phyloP scores from a whole-genome alignment of 192 early-diverging fungal genomes.

The Chytriomyces sp. region DNA sequence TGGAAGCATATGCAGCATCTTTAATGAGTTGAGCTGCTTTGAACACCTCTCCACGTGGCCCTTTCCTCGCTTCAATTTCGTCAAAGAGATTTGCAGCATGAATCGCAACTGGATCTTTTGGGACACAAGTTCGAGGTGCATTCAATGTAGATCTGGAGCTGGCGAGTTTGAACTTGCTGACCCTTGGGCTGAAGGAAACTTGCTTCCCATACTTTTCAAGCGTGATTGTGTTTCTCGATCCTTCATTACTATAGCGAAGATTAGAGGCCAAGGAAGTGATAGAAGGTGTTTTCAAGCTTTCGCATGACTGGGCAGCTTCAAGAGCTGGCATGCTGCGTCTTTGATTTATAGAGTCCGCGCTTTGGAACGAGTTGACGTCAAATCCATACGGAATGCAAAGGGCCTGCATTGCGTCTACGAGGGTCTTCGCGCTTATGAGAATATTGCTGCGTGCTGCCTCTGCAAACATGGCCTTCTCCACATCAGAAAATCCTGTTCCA shows the following conservation, averaged over 20 bases:
- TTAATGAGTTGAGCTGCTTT: constrained; percentile 75
- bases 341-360: constrained; percentile 64
- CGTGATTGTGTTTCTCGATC: background rate
- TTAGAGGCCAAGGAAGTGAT: background rate
- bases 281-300: background rate
- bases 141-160: no score
- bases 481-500: constrained; percentile 82
- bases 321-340: no score
- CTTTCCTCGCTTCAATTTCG: constrained; percentile 33
- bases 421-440: constrained; percentile 89
- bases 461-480: constrained; percentile 86
- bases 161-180: no score
- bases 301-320: constrained; percentile 66
- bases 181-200: background rate
- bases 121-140: no score
- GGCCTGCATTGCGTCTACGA: constrained; percentile 89
- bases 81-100: no score
- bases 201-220: background rate
- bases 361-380: constrained; percentile 59
- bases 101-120: no score
- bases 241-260: background rate
- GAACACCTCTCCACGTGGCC: constrained; percentile 74
- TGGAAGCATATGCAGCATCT: constrained; percentile 81
- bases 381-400: constrained; percentile 71
- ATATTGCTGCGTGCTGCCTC: constrained; percentile 93